A percentile compares a stretch with the other conserved stretches of the same genome.
phyloP scores from a whole-genome alignment of 495 filamentous ascomycete genomes.

The Rostrohypoxylon terebratum region DNA sequence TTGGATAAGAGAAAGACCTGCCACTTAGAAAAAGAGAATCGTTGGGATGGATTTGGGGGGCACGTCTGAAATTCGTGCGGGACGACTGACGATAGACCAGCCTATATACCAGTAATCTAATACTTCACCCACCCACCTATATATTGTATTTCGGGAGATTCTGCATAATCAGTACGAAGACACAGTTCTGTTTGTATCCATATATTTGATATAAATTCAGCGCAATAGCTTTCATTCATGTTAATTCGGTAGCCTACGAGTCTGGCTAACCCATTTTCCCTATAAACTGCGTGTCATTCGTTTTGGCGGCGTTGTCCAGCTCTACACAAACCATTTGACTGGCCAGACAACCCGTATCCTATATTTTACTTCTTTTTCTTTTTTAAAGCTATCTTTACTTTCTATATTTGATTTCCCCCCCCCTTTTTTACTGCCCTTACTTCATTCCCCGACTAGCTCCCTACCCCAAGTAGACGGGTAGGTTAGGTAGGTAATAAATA shows the following conservation, averaged over 20 bases:
- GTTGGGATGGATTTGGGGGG: conserved; percentile 18
- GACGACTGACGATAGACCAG: conserved; percentile 46
- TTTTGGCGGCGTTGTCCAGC: background rate
- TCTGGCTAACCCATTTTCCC: background rate
- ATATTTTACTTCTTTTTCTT: background rate
- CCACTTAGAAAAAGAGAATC: conserved; percentile 37
- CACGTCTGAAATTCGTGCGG: conserved; percentile 36
- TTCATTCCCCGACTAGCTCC: background rate
- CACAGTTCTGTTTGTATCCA: background rate
- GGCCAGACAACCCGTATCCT: background rate
- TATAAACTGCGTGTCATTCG: background rate
- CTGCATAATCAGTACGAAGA: background rate
- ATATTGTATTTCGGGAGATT: background rate
- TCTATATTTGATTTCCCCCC: background rate
- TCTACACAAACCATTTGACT: background rate
- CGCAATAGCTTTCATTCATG: conserved; percentile 10
- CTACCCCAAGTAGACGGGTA: background rate
- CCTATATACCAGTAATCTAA: conserved; percentile 46
- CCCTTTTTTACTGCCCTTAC: background rate
- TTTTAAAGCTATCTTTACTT: background rate
- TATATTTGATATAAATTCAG: conserved; percentile 2
- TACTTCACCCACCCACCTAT: conserved; percentile 29
- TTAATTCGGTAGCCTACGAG: conserved; percentile 4
- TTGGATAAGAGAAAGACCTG: conserved; percentile 40
- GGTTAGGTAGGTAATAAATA: background rate